phyloP scores from a whole-genome alignment of 768 basidiomycete species.

The Thelephora ganbajun region DNA sequence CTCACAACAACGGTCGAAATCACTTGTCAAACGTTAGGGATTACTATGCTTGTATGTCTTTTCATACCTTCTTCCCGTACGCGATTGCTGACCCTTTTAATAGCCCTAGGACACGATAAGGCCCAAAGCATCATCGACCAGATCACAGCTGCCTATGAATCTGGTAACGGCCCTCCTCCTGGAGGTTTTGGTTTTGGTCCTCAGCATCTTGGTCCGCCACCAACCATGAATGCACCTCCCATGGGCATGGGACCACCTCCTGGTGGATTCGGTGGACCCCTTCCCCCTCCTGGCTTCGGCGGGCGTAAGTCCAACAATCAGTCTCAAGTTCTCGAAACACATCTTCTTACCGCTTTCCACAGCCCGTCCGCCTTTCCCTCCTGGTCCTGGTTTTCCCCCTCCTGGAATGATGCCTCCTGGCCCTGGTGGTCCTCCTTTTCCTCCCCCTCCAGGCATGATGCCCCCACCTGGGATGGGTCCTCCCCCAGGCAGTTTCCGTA shows the following conservation, averaged over 20 bases:
- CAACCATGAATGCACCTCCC: slow-evolving; percentile 15
- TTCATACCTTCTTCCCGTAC: background rate
- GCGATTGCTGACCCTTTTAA: slow-evolving; percentile 6
- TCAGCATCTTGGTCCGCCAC: slow-evolving; percentile 45
- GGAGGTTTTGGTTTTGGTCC: slow-evolving; percentile 82
- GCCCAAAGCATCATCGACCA: slow-evolving; percentile 98
- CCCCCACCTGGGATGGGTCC: slow-evolving; percentile 21
- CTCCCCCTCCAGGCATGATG: slow-evolving; percentile 38
- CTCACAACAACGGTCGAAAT: slow-evolving; percentile 95
- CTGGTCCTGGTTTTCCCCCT: slow-evolving; percentile 38
- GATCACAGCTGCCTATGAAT: slow-evolving; percentile 89
- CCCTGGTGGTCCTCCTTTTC: slow-evolving; percentile 64
- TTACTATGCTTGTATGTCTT: slow-evolving; percentile 74
- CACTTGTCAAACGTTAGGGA: slow-evolving; percentile 93
- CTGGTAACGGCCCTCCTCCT: slow-evolving; percentile 71
- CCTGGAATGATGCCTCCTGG: slow-evolving; percentile 38
- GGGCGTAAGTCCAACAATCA: slow-evolving; percentile 14
- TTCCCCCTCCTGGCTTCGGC: slow-evolving; percentile 35
- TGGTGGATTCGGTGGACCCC: slow-evolving; percentile 29
- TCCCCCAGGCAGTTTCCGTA: slow-evolving; percentile 13
- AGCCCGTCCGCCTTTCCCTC: slow-evolving; percentile 64
- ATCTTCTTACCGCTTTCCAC: slow-evolving; percentile 2
- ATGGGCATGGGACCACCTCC: slow-evolving; percentile 36
- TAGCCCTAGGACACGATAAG: slow-evolving; percentile 88
- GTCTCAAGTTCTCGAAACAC: background rate